phyloP scores from a whole-genome alignment of 148 eudicot genomes.

The Spergularia bocconei region DNA sequence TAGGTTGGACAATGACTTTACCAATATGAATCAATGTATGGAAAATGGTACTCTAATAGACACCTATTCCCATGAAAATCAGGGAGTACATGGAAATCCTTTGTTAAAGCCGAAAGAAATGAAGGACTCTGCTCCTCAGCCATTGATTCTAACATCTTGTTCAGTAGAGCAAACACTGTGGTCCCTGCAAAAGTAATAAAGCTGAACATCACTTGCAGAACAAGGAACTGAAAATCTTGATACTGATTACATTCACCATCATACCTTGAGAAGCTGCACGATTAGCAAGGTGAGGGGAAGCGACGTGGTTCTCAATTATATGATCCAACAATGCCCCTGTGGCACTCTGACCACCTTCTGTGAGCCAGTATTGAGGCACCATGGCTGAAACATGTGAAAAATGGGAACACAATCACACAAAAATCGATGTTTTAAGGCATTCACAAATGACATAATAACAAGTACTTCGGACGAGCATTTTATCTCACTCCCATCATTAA shows the following conservation, averaged over 20 bases:
- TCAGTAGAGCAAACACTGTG: constrained; percentile 67
- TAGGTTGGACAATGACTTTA: neutral
- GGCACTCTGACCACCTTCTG: constrained; percentile 99
- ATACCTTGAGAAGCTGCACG: constrained; percentile 90
- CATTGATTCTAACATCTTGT: constrained; percentile 69
- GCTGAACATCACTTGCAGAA: neutral
- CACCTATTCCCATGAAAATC: constrained; percentile 99
- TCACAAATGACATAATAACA: neutral
- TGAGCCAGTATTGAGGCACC: constrained; percentile 96
- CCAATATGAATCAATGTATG: neutral
- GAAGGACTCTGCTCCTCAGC: constrained; percentile 52
- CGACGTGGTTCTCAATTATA: constrained; percentile 75
- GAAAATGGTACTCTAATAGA: constrained; percentile 4
- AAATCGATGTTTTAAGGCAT: neutral
- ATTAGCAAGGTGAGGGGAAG: constrained; percentile 80
- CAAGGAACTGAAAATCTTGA: neutral
- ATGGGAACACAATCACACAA: constrained; percentile 9
- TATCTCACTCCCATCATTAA: neutral
- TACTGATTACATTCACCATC: constrained; percentile 3
- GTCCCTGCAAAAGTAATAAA: constrained; percentile 43
- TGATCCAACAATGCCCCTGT: constrained; percentile 90
- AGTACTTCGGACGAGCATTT: neutral
- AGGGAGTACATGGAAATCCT: constrained; percentile 86
- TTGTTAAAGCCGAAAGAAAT: constrained; percentile 75
- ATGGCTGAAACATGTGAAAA: constrained; percentile 49